Base-by-base conservation (phyloP, 345 rosid genomes). In the Noccaea bulbosa region DNA sequence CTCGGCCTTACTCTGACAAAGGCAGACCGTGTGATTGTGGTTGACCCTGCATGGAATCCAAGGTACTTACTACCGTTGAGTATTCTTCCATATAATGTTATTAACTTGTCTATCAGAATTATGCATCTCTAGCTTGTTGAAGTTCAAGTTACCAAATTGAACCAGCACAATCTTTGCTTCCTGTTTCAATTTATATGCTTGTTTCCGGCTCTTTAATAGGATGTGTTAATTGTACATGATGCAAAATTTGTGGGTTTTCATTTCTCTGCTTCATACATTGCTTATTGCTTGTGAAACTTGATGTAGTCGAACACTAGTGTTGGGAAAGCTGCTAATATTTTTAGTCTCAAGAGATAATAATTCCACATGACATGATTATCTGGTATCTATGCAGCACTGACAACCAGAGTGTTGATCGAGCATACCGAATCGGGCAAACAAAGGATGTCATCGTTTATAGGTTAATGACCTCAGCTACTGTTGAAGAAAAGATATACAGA, bases 41-140 rank as follows among this genome's bases (percentile, higher is more conserved):
- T 90, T 45, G 98, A 93, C 81, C 97, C 98, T 75, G 98, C 98
- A 55, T 93, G 98, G 98, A 93, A 93, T 61, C 98, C 98, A 27
- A 93, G 98, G 98, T 93, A 64, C 53, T 48, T 47, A 32, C 11
- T 37, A 55, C 44, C 15, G 22, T 30, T 53, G 73, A 68, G 62
- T 14, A 45, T 49, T 56, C 53, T 35, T 37, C 35, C 64, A 11
- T 27, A 27, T 4, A 27, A 27, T 27, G 30, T 27, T 27, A 27
- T 4, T 38, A 3, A 49, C 8, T 35, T 16, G 34, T 50, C 40
- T 66, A 16, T 46, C 47, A 43, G 46, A 45, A 41, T 67, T 47
- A 34, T 20, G 40, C 17, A 35, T 60, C 39, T 70, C 32, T 48
- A 24, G 41, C 40, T 46, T 34, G 46, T 69, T 69, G 37, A 47